Conservation (phyloP, 208 protist species). For the Vickermania ingenoplastis region DNA sequence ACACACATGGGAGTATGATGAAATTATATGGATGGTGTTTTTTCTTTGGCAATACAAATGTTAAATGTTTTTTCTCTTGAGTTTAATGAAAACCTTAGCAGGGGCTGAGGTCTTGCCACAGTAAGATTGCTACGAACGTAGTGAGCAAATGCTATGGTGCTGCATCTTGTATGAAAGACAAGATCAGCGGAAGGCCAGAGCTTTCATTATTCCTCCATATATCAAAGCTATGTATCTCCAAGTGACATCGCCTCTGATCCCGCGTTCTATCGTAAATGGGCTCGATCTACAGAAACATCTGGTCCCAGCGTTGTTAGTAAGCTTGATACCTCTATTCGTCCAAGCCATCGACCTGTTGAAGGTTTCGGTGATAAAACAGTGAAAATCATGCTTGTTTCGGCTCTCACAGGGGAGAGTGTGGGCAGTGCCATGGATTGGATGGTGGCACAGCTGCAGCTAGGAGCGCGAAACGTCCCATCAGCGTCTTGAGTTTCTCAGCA, state of each 20-base stretch:
- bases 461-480: slow-evolving; percentile 12
- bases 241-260: slow-evolving; percentile 34
- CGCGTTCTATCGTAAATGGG: slow-evolving; percentile 20
- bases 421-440: slow-evolving; percentile 69
- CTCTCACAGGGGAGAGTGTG: slow-evolving; percentile 35
- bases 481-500: slow-evolving; percentile 6
- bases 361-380: slow-evolving; percentile 51
- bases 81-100: too few relatives aligned
- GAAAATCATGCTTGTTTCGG: slow-evolving; percentile 41
- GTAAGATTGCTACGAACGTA: too few relatives aligned
- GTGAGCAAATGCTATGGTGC: too few relatives aligned
- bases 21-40: too few relatives aligned
- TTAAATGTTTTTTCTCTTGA: too few relatives aligned
- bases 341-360: slow-evolving; percentile 6
- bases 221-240: too few relatives aligned
- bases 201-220: too few relatives aligned
- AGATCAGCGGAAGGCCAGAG: too few relatives aligned
- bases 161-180: too few relatives aligned
- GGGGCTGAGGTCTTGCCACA: too few relatives aligned
- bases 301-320: not conserved
- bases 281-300: not conserved
- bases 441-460: slow-evolving; percentile 40
- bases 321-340: not conserved
- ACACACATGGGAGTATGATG: too few relatives aligned
- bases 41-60: too few relatives aligned